Evolutionary conservation across 345 rosid genomes (phyloP).

Genomic region (Lepidium africanum): DNA sequence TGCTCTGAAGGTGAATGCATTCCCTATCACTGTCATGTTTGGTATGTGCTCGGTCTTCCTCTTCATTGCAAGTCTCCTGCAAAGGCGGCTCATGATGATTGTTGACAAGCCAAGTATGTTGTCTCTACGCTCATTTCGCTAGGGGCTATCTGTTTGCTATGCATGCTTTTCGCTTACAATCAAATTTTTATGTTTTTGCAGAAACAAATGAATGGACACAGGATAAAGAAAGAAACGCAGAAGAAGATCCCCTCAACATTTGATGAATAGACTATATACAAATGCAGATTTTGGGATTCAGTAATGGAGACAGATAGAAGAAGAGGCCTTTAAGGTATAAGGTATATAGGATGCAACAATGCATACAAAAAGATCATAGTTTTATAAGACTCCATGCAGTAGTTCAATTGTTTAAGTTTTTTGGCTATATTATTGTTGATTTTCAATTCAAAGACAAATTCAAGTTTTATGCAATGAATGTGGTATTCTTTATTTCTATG

Average conservation of each 20-base stretch:
- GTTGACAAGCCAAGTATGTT: constrained; percentile 73
- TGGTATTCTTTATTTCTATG: neutral
- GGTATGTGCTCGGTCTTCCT: constrained; percentile 99
- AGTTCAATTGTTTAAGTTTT: constrained; percentile 2
- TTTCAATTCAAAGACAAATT: neutral
- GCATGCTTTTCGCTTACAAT: neutral
- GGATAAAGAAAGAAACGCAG: constrained; percentile 46
- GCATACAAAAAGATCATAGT: constrained; percentile 7
- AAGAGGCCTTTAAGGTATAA: neutral
- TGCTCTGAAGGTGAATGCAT: constrained; percentile 69
- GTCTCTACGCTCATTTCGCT: constrained; percentile 16
- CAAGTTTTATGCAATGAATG: constrained; percentile 1
- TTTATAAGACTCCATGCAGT: neutral
- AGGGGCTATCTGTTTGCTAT: neutral
- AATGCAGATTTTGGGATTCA: constrained; percentile 5
- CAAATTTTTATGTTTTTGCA: constrained; percentile 26
- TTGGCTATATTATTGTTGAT: neutral
- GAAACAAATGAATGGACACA: constrained; percentile 54
- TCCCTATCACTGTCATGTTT: constrained; percentile 90
- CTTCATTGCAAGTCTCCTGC: constrained; percentile 79
- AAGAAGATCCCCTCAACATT: constrained; percentile 71
- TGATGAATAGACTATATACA: constrained; percentile 26
- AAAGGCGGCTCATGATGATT: constrained; percentile 74
- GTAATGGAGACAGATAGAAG: constrained; percentile 18
- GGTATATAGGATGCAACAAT: constrained; percentile 17